phyloP scores from a whole-genome alignment of 2,329 filamentous ascomycete species.

The Lomentospora prolificans region DNA sequence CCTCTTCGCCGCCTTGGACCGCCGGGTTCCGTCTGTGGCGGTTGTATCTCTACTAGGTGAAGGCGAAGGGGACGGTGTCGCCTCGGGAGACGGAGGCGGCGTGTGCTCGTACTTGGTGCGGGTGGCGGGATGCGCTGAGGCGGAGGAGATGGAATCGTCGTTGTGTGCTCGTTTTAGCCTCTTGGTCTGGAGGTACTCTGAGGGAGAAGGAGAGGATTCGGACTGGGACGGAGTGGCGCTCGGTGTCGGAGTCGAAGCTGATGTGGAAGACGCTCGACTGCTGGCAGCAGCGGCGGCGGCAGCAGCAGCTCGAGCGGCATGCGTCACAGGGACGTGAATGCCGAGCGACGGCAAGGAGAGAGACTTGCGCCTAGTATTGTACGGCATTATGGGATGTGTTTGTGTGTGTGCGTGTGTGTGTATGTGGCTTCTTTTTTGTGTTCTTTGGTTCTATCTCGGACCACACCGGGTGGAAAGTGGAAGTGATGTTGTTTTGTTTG shows the following conservation, averaged over 20 bases:
- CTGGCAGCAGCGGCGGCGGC: slow-evolving; percentile 26
- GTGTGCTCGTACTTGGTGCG: slow-evolving; percentile 55
- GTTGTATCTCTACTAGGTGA: neutral
- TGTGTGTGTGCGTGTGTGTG: slow-evolving; percentile 5
- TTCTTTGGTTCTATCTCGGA: slow-evolving; percentile 1
- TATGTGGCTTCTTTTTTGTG: too few species aligned
- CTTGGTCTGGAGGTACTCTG: slow-evolving; percentile 41
- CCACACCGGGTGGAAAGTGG: neutral
- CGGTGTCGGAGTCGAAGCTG: slow-evolving; percentile 20
- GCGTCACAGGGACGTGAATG: slow-evolving; percentile 69
- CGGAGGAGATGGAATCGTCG: slow-evolving; percentile 31
- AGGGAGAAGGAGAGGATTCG: slow-evolving; percentile 2
- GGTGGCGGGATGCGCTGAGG: slow-evolving; percentile 10
- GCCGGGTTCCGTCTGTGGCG: neutral
- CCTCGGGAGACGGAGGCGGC: slow-evolving; percentile 38
- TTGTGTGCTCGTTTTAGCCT: slow-evolving; percentile 72
- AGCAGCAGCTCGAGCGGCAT: slow-evolving; percentile 48
- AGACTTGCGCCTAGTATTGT: slow-evolving; percentile 95
- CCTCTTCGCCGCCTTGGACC: slow-evolving; percentile 14
- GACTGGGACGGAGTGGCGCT: slow-evolving; percentile 9
- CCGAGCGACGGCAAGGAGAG: slow-evolving; percentile 86
- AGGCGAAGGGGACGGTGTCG: slow-evolving; percentile 14
- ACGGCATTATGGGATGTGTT: slow-evolving; percentile 54
- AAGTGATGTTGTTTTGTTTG: slow-evolving; percentile 2
- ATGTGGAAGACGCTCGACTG: slow-evolving; percentile 20